Evolutionary conservation across 1,284 basidiomycete species (phyloP), one percentile per base, ranked within the genome.

Genomic region (Puccinia polysora): DNA sequence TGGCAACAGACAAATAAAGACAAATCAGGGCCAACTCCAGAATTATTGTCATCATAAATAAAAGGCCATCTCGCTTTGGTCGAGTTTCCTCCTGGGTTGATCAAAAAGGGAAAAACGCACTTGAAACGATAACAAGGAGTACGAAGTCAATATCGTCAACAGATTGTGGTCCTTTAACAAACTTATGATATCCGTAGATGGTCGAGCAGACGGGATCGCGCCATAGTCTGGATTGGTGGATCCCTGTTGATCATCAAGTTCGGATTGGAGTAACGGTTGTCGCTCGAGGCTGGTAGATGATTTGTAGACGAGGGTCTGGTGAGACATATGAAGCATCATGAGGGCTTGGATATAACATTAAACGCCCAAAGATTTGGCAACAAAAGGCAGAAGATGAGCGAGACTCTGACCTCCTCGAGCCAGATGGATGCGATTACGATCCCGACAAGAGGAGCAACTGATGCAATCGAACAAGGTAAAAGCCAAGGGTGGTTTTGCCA

Each of bases 361-460:
- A n/a, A n/a, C n/a, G n/a, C n/a, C n/a, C n/a, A n/a, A n/a, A n/a
- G n/a, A n/a, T n/a, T n/a, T n/a, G n/a, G n/a, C n/a, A n/a, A n/a
- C n/a, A n/a, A n/a, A n/a, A n/a, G n/a, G n/a, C n/a, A n/a, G n/a
- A n/a, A n/a, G n/a, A n/a, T n/a, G n/a, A 30, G n/a, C n/a, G n/a
- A n/a, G n/a, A n/a, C n/a, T n/a, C 23, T 65, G 10, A 65, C 62
- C 62, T 65, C 62, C 30, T 65, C 30, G 25, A 65, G 43, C 25
- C 30, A 65, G 20, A 65, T n/a, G 25, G 28, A 7, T 34, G 36
- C 2, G 18, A 65, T 30, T 23, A 65, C 28, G 12, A 49, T 7
- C 15, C 28, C 43, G 14, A 65, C 6, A n/a, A 52, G 45, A n/a
- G 62, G 43, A 28, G 30, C 30, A 12, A 65, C n/a, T 28, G 36